phyloP scores from a whole-genome alignment of 169 alveolate genomes.

The Amoebophrya sp. region DNA sequence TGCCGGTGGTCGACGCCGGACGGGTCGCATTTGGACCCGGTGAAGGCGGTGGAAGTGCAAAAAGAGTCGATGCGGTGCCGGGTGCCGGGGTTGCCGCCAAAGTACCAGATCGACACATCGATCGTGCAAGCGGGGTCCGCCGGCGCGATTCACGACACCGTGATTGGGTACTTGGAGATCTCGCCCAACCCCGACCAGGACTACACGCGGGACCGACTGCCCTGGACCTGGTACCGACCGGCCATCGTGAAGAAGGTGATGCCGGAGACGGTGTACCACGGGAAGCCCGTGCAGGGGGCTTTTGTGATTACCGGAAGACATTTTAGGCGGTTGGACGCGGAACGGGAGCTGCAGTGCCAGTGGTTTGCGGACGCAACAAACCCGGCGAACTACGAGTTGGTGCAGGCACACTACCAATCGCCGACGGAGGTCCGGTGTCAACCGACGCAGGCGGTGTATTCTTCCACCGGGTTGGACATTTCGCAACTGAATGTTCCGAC shows the following conservation, averaged over 20 bases:
- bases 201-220: constrained; percentile 34
- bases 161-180: constrained; percentile 19
- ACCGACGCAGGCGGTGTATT: constrained; percentile 22
- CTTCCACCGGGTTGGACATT: neutral
- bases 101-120: neutral
- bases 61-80: neutral
- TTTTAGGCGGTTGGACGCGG: neutral
- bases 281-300: neutral
- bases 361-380: constrained; percentile 18
- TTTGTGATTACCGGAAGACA: neutral
- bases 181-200: constrained; percentile 33
- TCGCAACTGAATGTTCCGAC: neutral
- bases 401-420: constrained; percentile 25
- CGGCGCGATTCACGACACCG: neutral
- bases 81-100: neutral
- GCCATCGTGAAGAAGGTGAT: neutral
- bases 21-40: neutral
- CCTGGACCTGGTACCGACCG: constrained; percentile 31
- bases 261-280: constrained; percentile 25
- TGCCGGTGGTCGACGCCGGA: constrained; percentile 33
- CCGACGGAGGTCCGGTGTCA: constrained; percentile 20
- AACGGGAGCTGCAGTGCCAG: constrained; percentile 2
- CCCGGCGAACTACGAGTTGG: constrained; percentile 12
- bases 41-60: constrained; percentile 23
- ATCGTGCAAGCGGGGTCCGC: too few relatives aligned